Percentiles rank a stretch among this genome's conserved stretches.
phyloP scores from a whole-genome alignment of 495 filamentous ascomycete species.

The Annulohypoxylon maeteangense region DNA sequence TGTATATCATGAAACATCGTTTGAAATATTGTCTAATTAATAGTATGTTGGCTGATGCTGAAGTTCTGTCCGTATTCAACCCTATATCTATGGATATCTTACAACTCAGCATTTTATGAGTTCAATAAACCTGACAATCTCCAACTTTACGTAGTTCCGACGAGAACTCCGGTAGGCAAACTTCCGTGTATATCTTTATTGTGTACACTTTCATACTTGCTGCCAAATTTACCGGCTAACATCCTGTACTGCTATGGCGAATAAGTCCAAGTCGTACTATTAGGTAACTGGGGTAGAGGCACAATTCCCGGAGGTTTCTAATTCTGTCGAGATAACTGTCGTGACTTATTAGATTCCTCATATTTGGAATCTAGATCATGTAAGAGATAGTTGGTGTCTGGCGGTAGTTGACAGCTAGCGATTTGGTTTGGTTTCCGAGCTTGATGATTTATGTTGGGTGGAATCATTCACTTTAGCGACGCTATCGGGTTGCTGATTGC shows the following conservation, averaged over 20 bases:
- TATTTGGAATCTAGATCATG: neutral
- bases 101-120: neutral
- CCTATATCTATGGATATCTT: no score
- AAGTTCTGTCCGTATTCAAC: neutral
- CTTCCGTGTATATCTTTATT: neutral
- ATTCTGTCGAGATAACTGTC: neutral
- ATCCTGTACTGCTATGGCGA: neutral
- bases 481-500: constrained; percentile 19
- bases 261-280: neutral
- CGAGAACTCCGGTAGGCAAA: neutral
- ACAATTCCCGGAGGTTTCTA: neutral
- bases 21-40: neutral
- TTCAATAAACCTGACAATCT: neutral
- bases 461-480: neutral
- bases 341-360: neutral
- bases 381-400: neutral
- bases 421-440: neutral
- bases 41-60: neutral
- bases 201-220: neutral
- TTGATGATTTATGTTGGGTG: constrained; percentile 6
- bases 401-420: constrained; percentile 9
- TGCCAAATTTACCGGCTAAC: neutral
- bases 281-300: neutral
- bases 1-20: neutral
- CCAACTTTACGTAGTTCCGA: neutral